Evolutionary conservation across 179 eudicot species (phyloP).

Genomic region (Pouteria campechiana): DNA sequence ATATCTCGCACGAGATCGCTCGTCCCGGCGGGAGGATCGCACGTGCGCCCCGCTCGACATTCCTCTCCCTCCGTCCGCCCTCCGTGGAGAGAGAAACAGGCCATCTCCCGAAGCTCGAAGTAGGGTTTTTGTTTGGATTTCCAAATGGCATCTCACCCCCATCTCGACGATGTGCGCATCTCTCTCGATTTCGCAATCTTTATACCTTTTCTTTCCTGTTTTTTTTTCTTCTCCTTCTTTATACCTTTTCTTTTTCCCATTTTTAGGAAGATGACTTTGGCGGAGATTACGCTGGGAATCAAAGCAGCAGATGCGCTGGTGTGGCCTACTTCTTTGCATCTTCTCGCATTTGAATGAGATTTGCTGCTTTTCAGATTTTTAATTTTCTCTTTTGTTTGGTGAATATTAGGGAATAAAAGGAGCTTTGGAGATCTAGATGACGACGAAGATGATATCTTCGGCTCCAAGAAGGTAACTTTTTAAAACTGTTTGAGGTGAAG

Average conservation of each 20-base stretch:
- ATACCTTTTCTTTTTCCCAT: background rate
- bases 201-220: background rate
- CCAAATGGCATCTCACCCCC: conserved; percentile 48
- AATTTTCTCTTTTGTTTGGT: background rate
- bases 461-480: conserved; percentile 59
- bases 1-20: no score
- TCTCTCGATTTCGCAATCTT: background rate
- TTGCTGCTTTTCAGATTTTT: background rate
- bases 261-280: conserved; percentile 90
- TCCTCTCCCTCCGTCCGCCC: no score
- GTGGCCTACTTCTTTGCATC: background rate
- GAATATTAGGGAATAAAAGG: conserved; percentile 50
- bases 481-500: background rate
- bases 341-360: background rate
- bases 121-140: conserved; percentile 12
- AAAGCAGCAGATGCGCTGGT: conserved; percentile 50
- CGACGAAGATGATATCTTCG: conserved; percentile 86
- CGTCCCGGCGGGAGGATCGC: no score
- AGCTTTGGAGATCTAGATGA: conserved; percentile 79
- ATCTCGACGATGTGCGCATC: conserved; percentile 56
- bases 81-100: no score
- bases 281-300: conserved; percentile 59
- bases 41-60: no score
- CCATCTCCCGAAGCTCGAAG: no score
- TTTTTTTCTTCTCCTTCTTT: background rate